Evolutionary conservation across 345 rosid species (phyloP), one percentile per base, ranked within the genome.

Genomic region (Populus nigra): DNA sequence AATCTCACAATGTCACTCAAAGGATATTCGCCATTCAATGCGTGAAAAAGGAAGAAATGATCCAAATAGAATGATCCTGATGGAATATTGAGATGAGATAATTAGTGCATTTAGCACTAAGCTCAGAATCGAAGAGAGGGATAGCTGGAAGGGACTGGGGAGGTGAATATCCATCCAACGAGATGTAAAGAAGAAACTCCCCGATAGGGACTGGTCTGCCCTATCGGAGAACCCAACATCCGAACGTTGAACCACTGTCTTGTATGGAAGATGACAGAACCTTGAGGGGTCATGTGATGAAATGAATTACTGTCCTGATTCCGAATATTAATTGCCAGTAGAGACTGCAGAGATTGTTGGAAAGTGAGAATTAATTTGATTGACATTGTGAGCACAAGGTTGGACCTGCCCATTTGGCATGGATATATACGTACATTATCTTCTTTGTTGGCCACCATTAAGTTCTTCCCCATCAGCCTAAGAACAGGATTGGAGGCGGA

Each of bases 401-500:
- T 53, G 87, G 15, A 80, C 75, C 76, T 78, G 88, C 73, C 74
- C 85, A 72, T 68, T 80, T 57, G 86, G 76, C 62, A 77, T 29
- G 20, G 86, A 74, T 25, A 4, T 33, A 33, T 5, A 83, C 77
- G 69, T 90, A 83, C 78, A 71, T 89, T 87, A 59, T 90, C 93
- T 70, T 86, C 97, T 86, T 96, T 89, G 88, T 88, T 96, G 85
- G 93, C 89, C 84, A 96, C 95, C 92, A 94, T 86, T 79, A 96
- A 84, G 74, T 96, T 90, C 88, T 96, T 96, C 41, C 98, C 99
- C 98, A 93, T 93, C 85, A 93, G 83, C 87, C 99, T 86, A 55
- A 96, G 92, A 70, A 93, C 3, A 1, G 98, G 93, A 83, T 86
- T 92, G 29, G 91, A 84, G 45, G 88, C 75, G 66, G 93, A 88